Conservation (phyloP, 1,284 basidiomycete genomes). For the Cutaneotrichosporon mucoides region DNA sequence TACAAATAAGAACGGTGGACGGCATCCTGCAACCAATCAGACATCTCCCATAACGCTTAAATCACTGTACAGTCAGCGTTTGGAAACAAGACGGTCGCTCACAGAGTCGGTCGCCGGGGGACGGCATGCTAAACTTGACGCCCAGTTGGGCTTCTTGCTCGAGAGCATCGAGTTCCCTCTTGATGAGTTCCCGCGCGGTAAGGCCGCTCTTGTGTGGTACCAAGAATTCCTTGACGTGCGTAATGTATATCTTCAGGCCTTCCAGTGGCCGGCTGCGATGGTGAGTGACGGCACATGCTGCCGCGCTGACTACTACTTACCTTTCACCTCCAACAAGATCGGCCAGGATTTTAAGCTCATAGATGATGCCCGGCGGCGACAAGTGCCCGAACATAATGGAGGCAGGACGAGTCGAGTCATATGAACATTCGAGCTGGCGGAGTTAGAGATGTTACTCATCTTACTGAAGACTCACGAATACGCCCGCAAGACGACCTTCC, state of each 20-base stretch:
- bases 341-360: constrained; percentile 39
- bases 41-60: neutral
- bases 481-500: constrained; percentile 31
- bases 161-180: constrained; percentile 30
- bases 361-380: constrained; percentile 36
- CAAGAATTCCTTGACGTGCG: constrained; percentile 46
- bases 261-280: constrained; percentile 25
- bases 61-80: constrained; percentile 6
- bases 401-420: constrained; percentile 37
- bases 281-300: neutral
- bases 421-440: constrained; percentile 48
- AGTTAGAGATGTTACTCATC: neutral
- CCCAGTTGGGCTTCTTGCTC: constrained; percentile 30
- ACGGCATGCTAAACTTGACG: constrained; percentile 35
- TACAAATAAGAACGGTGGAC: too few relatives aligned
- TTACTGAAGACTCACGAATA: constrained; percentile 39
- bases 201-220: constrained; percentile 39
- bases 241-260: constrained; percentile 41
- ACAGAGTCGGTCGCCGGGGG: constrained; percentile 41
- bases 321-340: constrained; percentile 16
- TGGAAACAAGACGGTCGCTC: constrained; percentile 11
- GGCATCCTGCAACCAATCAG: too few relatives aligned
- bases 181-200: constrained; percentile 34
- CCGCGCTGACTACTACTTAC: neutral
- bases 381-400: constrained; percentile 47